Percentiles rank a stretch among this genome's conserved stretches.
phyloP scores from a whole-genome alignment of 108 stramenopile genomes.

The Nannochloropsis salina region DNA sequence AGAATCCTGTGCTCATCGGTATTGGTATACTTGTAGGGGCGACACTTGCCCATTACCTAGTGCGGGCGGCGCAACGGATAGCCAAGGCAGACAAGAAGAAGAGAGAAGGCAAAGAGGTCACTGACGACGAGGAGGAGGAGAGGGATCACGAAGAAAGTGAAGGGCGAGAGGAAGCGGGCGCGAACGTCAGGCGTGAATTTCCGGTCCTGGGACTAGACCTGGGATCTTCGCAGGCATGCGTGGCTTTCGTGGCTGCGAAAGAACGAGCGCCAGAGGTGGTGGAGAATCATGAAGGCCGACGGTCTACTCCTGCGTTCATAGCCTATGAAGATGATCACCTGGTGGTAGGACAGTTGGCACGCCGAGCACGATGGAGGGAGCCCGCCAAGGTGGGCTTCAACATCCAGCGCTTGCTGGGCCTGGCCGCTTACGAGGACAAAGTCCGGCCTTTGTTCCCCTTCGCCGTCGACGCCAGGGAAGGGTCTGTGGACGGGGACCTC shows the following conservation, averaged over 20 bases:
- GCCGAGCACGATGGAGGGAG: not conserved
- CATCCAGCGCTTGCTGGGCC: not conserved
- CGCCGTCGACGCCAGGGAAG: not conserved
- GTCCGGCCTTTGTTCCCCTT: not conserved
- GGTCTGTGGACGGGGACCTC: not conserved
- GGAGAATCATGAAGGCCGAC: conserved; percentile 7
- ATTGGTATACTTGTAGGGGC: not conserved
- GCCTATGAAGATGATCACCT: not conserved
- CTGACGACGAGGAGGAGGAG: not conserved
- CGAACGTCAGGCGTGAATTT: not conserved
- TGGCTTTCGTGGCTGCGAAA: not conserved
- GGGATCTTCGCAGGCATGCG: conserved; percentile 19
- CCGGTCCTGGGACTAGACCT: conserved; percentile 1
- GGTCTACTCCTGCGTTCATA: not conserved
- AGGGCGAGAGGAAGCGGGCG: not conserved
- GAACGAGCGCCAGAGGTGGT: not conserved
- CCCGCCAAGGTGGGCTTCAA: not conserved
- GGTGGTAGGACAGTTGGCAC: not conserved
- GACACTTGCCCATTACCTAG: not conserved
- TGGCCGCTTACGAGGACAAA: not conserved
- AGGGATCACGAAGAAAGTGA: not conserved
- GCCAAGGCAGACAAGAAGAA: not conserved
- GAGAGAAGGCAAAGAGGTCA: conserved; percentile 1
- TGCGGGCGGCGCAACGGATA: not conserved
- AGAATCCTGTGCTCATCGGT: conserved; percentile 1